Conservation (phyloP, 495 filamentous ascomycete species). For the Penicillium flavigenum region DNA sequence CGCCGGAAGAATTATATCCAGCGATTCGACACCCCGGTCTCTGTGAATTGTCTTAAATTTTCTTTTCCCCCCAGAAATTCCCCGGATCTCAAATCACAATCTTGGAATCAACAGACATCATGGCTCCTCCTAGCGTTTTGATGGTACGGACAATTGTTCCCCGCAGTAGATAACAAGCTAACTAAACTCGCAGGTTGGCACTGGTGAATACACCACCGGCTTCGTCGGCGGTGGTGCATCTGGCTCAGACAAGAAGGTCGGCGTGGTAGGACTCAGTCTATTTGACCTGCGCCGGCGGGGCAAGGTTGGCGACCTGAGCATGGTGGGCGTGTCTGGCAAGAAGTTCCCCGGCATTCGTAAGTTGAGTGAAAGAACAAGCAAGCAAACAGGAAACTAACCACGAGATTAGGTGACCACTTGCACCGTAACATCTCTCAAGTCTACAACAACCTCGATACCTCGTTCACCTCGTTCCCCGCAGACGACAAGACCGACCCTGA, state of each 20-base stretch:
- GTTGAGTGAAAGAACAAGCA: slow-evolving; percentile 22
- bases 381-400: slow-evolving; percentile 7
- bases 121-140: slow-evolving; percentile 79
- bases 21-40: slow-evolving; percentile 14
- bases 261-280: slow-evolving; percentile 84
- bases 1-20: slow-evolving; percentile 34
- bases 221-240: slow-evolving; percentile 78
- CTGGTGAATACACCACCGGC: slow-evolving; percentile 95
- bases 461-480: slow-evolving; percentile 77
- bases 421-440: slow-evolving; percentile 82
- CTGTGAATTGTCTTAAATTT: slow-evolving; percentile 17
- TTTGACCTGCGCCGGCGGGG: slow-evolving; percentile 87
- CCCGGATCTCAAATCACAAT: background rate
- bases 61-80: slow-evolving; percentile 3
- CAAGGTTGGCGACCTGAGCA: slow-evolving; percentile 80
- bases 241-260: slow-evolving; percentile 86
- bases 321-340: slow-evolving; percentile 84
- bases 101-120: slow-evolving; percentile 33
- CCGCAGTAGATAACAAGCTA: slow-evolving; percentile 13
- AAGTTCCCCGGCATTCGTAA: slow-evolving; percentile 91
- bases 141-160: slow-evolving; percentile 59
- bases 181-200: slow-evolving; percentile 60
- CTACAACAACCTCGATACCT: slow-evolving; percentile 83
- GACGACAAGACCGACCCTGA: slow-evolving; percentile 70
- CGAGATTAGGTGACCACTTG: slow-evolving; percentile 67